Evolutionary conservation across 1,284 basidiomycete genomes (phyloP).

Genomic region (Puccinia coronata): DNA sequence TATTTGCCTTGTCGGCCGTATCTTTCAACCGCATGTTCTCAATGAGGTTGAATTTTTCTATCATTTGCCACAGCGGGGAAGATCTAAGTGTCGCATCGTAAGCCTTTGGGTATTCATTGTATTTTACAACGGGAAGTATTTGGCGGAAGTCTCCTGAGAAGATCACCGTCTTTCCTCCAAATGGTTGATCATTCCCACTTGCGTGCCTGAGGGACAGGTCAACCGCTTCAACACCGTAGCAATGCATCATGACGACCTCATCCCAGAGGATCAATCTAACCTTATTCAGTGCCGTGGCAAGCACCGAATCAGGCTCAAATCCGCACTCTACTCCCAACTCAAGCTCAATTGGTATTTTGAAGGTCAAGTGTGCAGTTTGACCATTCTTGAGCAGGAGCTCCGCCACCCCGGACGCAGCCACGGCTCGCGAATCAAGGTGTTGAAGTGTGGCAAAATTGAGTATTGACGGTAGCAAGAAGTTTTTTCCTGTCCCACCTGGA

Average conservation of each 20-base stretch:
- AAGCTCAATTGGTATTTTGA: constrained; percentile 6
- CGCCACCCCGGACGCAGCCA: constrained; percentile 61
- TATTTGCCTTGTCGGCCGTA: background rate
- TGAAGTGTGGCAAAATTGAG: constrained; percentile 56
- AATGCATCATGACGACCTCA: background rate
- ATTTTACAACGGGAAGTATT: background rate
- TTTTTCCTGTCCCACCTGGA: constrained; percentile 64
- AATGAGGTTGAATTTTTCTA: background rate
- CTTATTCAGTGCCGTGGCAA: background rate
- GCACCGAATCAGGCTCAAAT: background rate
- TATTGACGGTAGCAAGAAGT: constrained; percentile 62
- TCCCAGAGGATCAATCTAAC: constrained; percentile 1
- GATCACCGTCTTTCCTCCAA: background rate
- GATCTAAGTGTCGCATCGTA: background rate
- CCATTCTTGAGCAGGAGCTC: constrained; percentile 61
- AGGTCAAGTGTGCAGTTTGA: constrained; percentile 5
- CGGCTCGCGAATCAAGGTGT: constrained; percentile 58
- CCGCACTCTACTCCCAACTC: constrained; percentile 54
- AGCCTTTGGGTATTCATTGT: background rate
- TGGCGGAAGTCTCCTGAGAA: constrained; percentile 36
- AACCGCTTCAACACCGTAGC: background rate
- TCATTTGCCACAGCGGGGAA: background rate
- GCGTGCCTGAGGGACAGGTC: background rate
- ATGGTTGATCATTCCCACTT: background rate
- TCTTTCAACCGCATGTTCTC: background rate